Conservation (phyloP, 2,329 filamentous ascomycete genomes). For the Aspergillus costaricaensis region DNA sequence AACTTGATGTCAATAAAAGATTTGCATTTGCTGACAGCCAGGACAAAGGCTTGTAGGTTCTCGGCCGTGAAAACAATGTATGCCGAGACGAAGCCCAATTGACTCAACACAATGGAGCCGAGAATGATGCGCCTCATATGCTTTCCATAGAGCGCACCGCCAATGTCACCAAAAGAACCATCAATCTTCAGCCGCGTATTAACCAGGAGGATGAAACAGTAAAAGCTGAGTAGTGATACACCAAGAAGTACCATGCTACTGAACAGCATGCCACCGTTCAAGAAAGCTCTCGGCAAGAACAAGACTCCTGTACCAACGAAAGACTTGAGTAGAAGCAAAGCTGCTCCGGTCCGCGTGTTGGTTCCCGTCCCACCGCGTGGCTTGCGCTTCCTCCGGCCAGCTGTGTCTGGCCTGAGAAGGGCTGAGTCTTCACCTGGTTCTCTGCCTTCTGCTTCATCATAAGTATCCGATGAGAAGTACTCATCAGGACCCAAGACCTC, state of each 20-base stretch:
- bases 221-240: constrained; percentile 87
- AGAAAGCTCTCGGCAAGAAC: constrained; percentile 87
- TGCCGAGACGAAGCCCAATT: constrained; percentile 90
- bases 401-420: constrained; percentile 68
- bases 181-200: constrained; percentile 81
- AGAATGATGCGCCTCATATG: constrained; percentile 89
- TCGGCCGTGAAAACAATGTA: constrained; percentile 97
- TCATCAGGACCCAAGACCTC: constrained; percentile 84
- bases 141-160: constrained; percentile 84
- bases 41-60: constrained; percentile 91
- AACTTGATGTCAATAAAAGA: constrained; percentile 82
- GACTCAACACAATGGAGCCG: constrained; percentile 87
- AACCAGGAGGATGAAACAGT: constrained; percentile 94
- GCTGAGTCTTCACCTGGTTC: constrained; percentile 88
- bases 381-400: constrained; percentile 74
- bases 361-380: constrained; percentile 71
- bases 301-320: constrained; percentile 96
- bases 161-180: constrained; percentile 97
- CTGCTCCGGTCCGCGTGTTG: constrained; percentile 76
- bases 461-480: constrained; percentile 81
- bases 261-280: constrained; percentile 97
- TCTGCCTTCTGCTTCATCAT: constrained; percentile 61
- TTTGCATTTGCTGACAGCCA: constrained; percentile 85
- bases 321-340: constrained; percentile 87
- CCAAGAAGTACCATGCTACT: constrained; percentile 86